Evolutionary conservation across 176 grass and related monocot species (phyloP).

Genomic region (Metroxylon sagu): DNA sequence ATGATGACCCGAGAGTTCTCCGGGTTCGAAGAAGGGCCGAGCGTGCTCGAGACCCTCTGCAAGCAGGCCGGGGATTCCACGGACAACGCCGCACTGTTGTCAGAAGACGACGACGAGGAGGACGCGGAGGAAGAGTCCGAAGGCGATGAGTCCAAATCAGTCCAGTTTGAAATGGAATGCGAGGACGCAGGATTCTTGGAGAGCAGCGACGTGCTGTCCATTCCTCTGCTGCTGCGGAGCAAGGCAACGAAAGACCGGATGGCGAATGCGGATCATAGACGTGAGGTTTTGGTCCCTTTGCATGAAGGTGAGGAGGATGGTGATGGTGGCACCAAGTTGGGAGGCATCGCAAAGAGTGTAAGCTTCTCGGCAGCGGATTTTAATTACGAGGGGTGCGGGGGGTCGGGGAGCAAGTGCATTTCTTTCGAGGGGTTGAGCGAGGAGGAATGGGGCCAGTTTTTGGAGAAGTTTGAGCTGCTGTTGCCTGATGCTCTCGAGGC

Average conservation of each 20-base stretch:
- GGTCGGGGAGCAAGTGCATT: constrained; percentile 16
- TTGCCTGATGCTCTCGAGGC: constrained; percentile 52
- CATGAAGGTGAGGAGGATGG: not conserved
- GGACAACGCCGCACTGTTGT: not conserved
- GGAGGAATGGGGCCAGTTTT: constrained; percentile 60
- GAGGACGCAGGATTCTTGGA: not conserved
- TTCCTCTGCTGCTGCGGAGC: not conserved
- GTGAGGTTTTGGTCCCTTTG: not conserved
- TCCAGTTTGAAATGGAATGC: constrained; percentile 24
- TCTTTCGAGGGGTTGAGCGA: constrained; percentile 53
- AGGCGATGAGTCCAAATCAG: not conserved
- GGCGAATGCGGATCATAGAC: too few species aligned
- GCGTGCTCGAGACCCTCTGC: constrained; percentile 61
- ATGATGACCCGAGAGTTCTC: constrained; percentile 76
- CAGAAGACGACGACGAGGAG: not conserved
- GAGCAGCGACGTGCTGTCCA: not conserved
- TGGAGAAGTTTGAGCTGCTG: constrained; percentile 64
- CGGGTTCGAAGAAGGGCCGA: constrained; percentile 40
- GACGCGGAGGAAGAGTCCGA: too few species aligned
- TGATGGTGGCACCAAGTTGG: constrained; percentile 18
- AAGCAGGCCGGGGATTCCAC: constrained; percentile 32
- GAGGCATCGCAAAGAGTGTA: constrained; percentile 25
- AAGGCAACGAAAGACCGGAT: too few species aligned
- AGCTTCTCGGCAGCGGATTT: constrained; percentile 30
- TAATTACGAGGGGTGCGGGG: not conserved